phyloP scores from a whole-genome alignment of 768 basidiomycete species.

The Suillus spraguei region DNA sequence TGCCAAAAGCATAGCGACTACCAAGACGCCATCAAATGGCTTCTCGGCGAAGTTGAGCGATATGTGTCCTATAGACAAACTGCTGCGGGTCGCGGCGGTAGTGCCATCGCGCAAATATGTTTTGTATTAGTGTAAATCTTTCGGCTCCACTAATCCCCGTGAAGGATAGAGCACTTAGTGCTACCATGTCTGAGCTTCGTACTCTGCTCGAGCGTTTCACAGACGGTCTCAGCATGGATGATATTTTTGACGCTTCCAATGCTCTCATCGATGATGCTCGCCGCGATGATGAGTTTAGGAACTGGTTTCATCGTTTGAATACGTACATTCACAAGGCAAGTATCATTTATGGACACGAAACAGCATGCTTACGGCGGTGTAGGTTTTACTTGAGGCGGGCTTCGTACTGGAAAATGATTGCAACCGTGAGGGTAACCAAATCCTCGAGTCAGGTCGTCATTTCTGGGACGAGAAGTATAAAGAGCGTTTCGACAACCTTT shows the following conservation, averaged over 20 bases:
- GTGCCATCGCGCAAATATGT: constrained; percentile 17
- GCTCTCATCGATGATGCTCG: constrained; percentile 73
- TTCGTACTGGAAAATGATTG: constrained; percentile 84
- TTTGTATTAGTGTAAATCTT: constrained; percentile 16
- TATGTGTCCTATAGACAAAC: constrained; percentile 58
- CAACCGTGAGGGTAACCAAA: constrained; percentile 58
- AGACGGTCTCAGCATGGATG: constrained; percentile 64
- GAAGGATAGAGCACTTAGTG: constrained; percentile 58
- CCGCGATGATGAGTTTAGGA: constrained; percentile 71
- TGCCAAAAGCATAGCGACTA: constrained; percentile 93
- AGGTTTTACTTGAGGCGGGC: constrained; percentile 79
- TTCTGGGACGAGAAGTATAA: constrained; percentile 82
- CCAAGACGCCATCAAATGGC: constrained; percentile 78
- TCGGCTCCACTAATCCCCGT: constrained; percentile 15
- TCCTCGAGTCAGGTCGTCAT: constrained; percentile 69
- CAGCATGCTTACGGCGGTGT: constrained; percentile 6
- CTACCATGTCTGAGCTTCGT: constrained; percentile 65
- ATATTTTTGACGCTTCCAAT: constrained; percentile 70
- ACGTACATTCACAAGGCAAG: constrained; percentile 65
- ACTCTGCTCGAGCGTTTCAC: constrained; percentile 92
- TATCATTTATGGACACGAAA: background rate
- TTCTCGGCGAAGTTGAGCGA: constrained; percentile 61
- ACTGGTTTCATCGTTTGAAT: constrained; percentile 71
- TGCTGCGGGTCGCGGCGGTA: constrained; percentile 33
- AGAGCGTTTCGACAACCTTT: constrained; percentile 78